Percentiles rank a stretch among this genome's conserved stretches.
Conservation (phyloP, 148 eudicot species). For the Cornus suecica region DNA sequence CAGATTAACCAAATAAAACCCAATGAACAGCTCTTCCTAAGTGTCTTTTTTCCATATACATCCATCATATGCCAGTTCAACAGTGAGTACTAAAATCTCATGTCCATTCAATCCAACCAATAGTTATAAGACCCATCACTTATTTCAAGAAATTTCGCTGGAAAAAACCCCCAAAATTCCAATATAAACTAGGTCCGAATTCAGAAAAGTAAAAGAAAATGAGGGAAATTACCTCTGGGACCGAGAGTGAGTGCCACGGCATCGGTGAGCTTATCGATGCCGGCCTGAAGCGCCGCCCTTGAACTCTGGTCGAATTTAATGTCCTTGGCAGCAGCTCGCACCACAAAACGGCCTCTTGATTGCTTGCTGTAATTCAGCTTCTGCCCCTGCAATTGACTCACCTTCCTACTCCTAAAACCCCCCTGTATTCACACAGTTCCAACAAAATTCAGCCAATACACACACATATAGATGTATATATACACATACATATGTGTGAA, state of each 20-base stretch:
- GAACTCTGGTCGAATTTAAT: constrained; percentile 85
- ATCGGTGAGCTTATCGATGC: constrained; percentile 92
- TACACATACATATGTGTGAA: not conserved
- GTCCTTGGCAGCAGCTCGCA: constrained; percentile 77
- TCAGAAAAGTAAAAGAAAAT: not conserved
- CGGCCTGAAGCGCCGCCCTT: constrained; percentile 79
- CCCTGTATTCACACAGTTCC: constrained; percentile 34
- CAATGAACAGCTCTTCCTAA: not conserved
- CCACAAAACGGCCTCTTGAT: constrained; percentile 44
- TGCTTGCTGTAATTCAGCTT: constrained; percentile 46
- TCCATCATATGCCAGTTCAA: not conserved
- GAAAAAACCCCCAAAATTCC: not conserved
- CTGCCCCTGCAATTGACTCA: constrained; percentile 52
- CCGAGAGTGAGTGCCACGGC: constrained; percentile 94
- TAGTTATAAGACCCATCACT: not conserved
- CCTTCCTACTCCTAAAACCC: constrained; percentile 43
- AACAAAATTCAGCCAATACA: not conserved
- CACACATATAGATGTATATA: not conserved
- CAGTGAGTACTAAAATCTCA: too few species aligned
- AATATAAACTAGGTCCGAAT: not conserved
- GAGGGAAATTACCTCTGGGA: constrained; percentile 62
- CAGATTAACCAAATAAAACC: too few species aligned
- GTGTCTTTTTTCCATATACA: not conserved
- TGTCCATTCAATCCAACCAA: not conserved
- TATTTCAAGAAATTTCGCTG: not conserved